Evolutionary conservation across 257 asterid species (phyloP), one percentile per base, ranked within the genome.

Genomic region (Solanum chilense): DNA sequence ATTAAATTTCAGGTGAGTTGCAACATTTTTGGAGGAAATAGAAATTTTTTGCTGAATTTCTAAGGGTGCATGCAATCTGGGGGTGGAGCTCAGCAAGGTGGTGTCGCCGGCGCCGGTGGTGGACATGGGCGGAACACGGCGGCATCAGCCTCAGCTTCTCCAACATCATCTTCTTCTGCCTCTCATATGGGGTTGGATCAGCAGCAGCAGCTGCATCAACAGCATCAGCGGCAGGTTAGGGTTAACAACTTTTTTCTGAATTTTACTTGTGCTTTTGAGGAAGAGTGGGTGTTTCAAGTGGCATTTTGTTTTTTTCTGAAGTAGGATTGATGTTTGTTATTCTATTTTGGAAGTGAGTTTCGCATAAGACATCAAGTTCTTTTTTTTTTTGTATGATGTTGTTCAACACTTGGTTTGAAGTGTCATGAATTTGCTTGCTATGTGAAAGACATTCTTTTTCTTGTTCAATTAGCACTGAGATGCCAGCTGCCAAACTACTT

Each of bases 71-170:
- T 96, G 99, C 98, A 96, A 88, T 94, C 98, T 87, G 99, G 97
- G n/a, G 97, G 95, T 86, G 98, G 98, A 85, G 92, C 93, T 89
- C 98, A 93, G 91, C 98, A 94, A 88, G 97, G 97, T 70, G 95
- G 95, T 86, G 93, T 94, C 52, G 93, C 87, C 87, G 87, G 83
- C 56, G 84, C 71, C 84, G 87, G 96, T 41, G 96, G 98, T 41
- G 96, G 98, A 71, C 98, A 93, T 92, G 99, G 98, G 81, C 96
- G 98, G 93, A 92, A 85, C 74, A 90, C 94, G 87, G 98, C 94
- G 68, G 97, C 94, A 6, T 93, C 96, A 1, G 94, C 98, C 45
- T 92, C 96, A 18, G 96, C 93, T 33, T 97, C 98, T 82, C 99
- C 98, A 81, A 91, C 99, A 73, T 95, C 99, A 18, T 95, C 99